Conservation (phyloP, 768 basidiomycete genomes). For the Phlebiopsis flavidoalba region DNA sequence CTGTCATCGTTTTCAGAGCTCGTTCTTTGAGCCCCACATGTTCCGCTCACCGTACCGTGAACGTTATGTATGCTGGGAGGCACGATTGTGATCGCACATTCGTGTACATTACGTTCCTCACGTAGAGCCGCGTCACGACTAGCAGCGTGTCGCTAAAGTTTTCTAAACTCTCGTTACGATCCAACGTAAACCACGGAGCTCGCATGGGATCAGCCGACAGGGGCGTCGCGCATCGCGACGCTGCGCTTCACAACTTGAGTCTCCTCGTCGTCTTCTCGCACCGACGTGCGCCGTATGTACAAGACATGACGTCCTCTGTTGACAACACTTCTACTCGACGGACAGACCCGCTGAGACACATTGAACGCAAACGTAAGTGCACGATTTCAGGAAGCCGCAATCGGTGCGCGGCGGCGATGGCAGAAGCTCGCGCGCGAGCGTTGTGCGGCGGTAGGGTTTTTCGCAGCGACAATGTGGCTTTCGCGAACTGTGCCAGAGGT, state of each 20-base stretch:
- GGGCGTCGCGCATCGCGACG: no score
- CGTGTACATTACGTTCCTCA: no score
- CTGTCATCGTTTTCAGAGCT: no score
- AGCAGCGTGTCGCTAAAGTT: no score
- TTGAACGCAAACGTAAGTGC: background rate
- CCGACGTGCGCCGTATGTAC: no score
- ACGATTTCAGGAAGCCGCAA: background rate
- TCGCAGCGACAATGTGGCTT: background rate
- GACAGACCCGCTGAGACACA: background rate
- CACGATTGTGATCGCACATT: no score
- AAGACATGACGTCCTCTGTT: background rate
- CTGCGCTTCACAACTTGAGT: background rate
- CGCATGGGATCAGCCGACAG: background rate
- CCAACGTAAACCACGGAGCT: no score
- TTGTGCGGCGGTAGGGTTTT: background rate
- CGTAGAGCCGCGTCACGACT: no score
- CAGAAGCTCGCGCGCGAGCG: background rate
- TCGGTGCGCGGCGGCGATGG: background rate
- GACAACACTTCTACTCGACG: background rate
- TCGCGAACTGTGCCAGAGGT: background rate
- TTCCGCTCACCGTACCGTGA: no score
- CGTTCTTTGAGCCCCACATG: no score
- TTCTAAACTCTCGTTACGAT: no score
- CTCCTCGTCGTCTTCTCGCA: background rate
- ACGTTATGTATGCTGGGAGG: no score